These are phyloP conservation scores for Termitomyces eurrhizus DNA, from an alignment of 768 basidiomycete species.

Conservation along the genomic window DNA sequence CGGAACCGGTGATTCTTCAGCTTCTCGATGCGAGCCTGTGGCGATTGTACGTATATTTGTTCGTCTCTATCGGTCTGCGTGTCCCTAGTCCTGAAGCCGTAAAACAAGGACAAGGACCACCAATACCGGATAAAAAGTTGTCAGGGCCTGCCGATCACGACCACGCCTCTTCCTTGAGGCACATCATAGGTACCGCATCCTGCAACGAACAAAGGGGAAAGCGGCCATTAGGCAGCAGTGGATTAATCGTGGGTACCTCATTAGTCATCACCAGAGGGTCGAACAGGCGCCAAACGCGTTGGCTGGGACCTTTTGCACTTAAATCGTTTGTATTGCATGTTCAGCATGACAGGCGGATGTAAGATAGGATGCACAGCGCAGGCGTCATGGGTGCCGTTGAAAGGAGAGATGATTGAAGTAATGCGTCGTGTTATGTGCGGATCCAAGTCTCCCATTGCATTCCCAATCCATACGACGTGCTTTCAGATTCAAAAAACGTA, in stretches of 20 bases:
- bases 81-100: neutral
- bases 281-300: neutral
- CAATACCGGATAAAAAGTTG: neutral
- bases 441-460: neutral
- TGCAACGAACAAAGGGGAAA: neutral
- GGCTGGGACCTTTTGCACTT: neutral
- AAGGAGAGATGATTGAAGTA: neutral
- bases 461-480: neutral
- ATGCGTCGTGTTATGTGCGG: neutral
- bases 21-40: constrained; percentile 1
- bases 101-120: neutral
- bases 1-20: neutral
- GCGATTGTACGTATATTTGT: neutral
- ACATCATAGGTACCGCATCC: neutral
- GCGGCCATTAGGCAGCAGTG: neutral
- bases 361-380: neutral
- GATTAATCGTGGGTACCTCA: neutral
- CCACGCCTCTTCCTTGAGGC: neutral
- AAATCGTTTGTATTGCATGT: neutral
- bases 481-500: neutral
- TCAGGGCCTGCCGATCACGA: neutral
- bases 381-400: neutral
- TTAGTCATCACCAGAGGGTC: neutral
- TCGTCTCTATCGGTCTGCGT: too few relatives aligned
- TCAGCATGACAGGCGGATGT: neutral